Evolutionary conservation across 345 rosid species (phyloP), one percentile per base, ranked within the genome.

Genomic region (Ceriops decandra): DNA sequence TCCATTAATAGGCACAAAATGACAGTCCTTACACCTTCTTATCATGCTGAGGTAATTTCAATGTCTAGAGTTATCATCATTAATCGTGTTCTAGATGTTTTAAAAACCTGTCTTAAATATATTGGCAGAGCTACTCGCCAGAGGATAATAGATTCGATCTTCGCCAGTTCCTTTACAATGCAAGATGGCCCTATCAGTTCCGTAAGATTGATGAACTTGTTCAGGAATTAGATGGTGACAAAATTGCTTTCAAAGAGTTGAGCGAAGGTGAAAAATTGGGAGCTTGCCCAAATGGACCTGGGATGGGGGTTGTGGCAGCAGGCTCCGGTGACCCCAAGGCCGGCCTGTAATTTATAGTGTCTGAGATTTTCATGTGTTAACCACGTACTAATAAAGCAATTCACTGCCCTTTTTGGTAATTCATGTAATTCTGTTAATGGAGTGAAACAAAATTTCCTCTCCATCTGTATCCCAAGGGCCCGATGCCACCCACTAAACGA

Each of bases 1-100:
- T 95, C 99, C 57, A 86, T 90, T 57, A 95, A 95, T 77, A 86
- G 98, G 32, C 99, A 95, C 83, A 95, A 95, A 73, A 90, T 95
- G 98, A 90, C 97, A 0, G 91, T 87, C 53, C 73, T 95, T 59
- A 92, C 99, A 58, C 99, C 98, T 10, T 92, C 93, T 19, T 95
- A 90, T 63, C 99, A 95, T 54, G 98, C 97, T 2, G 97, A 92
- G 99, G 99, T 95, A 56, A 81, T 1, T 59, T 68, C 21, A 20
- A 16, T 20, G 35, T 35, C 58, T 11, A 6, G 38, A 52, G 1
- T 27, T 28, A 53, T 38, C 6, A 13, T 26, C 28, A 36, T 3
- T 19, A n/a, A 21, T 68, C 7, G 22, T 54, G 38, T 22, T 64
- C 30, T 24, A 49, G 20, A 27, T 66, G 13, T 17, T 57, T 36